Base-by-base conservation (phyloP, 179 eudicot species). In the Amaranthus tricolor region DNA sequence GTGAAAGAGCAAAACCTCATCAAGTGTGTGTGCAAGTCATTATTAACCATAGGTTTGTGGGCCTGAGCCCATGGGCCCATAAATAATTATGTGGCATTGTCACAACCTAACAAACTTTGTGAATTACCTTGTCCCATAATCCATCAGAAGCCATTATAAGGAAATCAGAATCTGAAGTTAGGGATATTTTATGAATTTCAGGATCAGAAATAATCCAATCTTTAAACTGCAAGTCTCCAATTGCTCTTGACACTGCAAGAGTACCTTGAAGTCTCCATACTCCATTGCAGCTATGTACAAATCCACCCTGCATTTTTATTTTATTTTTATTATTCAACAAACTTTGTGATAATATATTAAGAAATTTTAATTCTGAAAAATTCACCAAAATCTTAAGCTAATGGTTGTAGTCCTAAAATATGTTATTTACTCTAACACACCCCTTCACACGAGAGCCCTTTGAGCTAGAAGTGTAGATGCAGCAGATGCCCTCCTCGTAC, bases 131-230 rank as follows among this genome's bases (percentile, higher is more conserved):
- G 71, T 89, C 88, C 94, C 91, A 88, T n/a, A 88, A 62, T n/a
- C 91, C 94, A 81, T 89, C 94, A 45, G 94, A 88, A 72, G 94
- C 94, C 72, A 89, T 6, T 40, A 89, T 88, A 44, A 89, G 73
- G 62, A 89, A 88, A 49, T 89, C 80, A 24, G 83, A 86, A 17
- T 86, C 88, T 21, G 89, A 48, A 24, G 80, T 62, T 20, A 89
- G 44, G 7, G 73, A 75, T 10, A 86, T 16, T 56, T 62, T 79
- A 13, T 68, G 47, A 63, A 82, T 78, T 20, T 87, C 89, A 6
- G 93, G 93, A 24, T 88, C 86, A 71, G 88, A 75, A 74, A 81
- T 89, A 48, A 89, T 74, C 87, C 86, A 86, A 21, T 86, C 63
- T 78, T 89, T 89, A 73, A 84, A 62, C 71, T 88, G 82, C 58